These are phyloP conservation scores for Talaromyces sp. DNA, from an alignment of 2,329 filamentous ascomycete species.

Conservation along the genomic window DNA sequence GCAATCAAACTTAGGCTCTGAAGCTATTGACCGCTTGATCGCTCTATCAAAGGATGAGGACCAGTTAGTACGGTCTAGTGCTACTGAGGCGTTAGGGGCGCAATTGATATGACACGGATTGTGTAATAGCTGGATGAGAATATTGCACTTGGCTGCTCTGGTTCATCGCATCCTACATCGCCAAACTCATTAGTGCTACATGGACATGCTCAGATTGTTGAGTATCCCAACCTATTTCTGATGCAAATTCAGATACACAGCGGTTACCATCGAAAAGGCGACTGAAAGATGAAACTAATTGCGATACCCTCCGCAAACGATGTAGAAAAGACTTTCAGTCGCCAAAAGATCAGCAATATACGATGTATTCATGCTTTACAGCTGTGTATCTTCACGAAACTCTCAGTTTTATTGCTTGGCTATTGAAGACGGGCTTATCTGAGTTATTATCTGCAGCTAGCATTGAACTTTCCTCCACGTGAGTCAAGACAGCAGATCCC, in stretches of 20 bases:
- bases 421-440: not conserved
- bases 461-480: not conserved
- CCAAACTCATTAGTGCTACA: not conserved
- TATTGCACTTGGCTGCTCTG: too few species aligned
- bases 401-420: not conserved
- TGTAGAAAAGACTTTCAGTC: not conserved
- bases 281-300: not conserved
- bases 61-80: too few species aligned
- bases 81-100: too few species aligned
- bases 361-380: not conserved
- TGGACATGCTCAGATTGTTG: not conserved
- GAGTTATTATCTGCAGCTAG: not conserved
- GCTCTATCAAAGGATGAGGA: too few species aligned
- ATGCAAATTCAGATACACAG: not conserved
- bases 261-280: not conserved
- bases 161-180: conserved; percentile 6
- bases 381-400: not conserved
- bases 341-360: not conserved
- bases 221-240: too few species aligned
- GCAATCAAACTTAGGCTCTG: too few species aligned
- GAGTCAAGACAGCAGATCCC: not conserved
- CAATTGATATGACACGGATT: too few species aligned
- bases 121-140: too few species aligned
- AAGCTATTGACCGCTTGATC: too few species aligned
- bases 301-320: not conserved